These are phyloP conservation scores for Amphichorda felina DNA, from an alignment of 2,329 filamentous ascomycete species.

Conservation along the genomic window DNA sequence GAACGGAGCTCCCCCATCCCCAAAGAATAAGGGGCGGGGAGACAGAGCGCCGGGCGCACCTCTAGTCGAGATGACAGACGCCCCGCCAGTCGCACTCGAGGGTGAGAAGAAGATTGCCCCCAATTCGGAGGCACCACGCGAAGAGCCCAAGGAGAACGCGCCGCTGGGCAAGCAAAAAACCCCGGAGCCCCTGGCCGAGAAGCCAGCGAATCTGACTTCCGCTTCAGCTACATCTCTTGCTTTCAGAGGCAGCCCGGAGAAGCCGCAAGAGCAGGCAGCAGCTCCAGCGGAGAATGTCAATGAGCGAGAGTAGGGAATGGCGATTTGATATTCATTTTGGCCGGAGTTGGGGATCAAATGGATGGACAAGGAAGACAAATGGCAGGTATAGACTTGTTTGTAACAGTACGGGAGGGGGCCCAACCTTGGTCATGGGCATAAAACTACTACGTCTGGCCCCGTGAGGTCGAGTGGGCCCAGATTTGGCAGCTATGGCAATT, in stretches of 20 bases:
- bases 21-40: not conserved
- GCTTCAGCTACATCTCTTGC: conserved; percentile 35
- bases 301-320: conserved; percentile 13
- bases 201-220: conserved; percentile 3
- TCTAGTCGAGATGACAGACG: too few species aligned
- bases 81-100: too few species aligned
- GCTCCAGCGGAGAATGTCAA: conserved; percentile 17
- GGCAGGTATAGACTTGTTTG: too few species aligned
- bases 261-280: conserved; percentile 23
- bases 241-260: conserved; percentile 51
- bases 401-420: not conserved
- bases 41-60: not conserved
- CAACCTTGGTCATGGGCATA: not conserved
- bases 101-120: too few species aligned
- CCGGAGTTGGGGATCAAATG: conserved; percentile 11
- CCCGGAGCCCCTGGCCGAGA: conserved; percentile 1
- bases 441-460: not conserved
- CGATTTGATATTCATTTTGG: not conserved
- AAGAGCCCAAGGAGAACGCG: not conserved
- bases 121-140: too few species aligned
- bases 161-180: not conserved
- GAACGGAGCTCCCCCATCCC: not conserved
- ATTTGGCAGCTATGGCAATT: not conserved
- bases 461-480: too few species aligned
- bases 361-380: not conserved